A percentile compares a stretch with the other conserved stretches of the same genome.
Evolutionary conservation across 805 yeast species (phyloP).

Genomic region (Myxozyma monticola): DNA sequence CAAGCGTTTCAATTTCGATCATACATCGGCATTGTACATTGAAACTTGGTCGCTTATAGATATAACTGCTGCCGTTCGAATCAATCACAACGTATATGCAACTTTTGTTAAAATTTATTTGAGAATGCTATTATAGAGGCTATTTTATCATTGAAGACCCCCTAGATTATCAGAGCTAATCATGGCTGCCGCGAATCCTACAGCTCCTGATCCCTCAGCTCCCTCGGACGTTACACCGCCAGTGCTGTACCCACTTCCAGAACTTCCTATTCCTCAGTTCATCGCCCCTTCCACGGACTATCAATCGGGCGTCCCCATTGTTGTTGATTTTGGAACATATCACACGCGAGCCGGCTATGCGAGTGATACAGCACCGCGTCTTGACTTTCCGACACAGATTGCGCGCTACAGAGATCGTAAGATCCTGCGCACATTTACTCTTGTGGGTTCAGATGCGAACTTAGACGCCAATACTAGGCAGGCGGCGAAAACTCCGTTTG

Average conservation of each 20-base stretch:
- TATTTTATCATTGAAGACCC: too few relatives aligned
- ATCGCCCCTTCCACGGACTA: slow-evolving; percentile 55
- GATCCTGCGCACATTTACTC: slow-evolving; percentile 52
- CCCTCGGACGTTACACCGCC: slow-evolving; percentile 26
- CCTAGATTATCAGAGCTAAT: background rate
- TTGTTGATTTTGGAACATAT: slow-evolving; percentile 67
- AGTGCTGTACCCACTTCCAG: slow-evolving; percentile 35
- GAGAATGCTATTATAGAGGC: too few relatives aligned
- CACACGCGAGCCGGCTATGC: slow-evolving; percentile 42
- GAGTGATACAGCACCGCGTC: slow-evolving; percentile 18
- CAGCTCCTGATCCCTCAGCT: background rate
- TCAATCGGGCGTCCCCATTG: slow-evolving; percentile 66
- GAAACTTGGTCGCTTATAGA: too few relatives aligned
- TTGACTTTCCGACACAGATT: slow-evolving; percentile 62
- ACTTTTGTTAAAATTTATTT: too few relatives aligned
- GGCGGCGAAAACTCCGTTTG: slow-evolving; percentile 76
- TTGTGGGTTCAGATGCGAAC: slow-evolving; percentile 80
- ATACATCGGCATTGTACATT: too few relatives aligned
- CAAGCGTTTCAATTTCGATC: too few relatives aligned
- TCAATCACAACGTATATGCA: too few relatives aligned
- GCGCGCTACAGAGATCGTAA: slow-evolving; percentile 80
- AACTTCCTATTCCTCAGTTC: slow-evolving; percentile 31
- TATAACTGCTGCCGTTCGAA: too few relatives aligned
- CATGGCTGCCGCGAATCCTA: too few relatives aligned
- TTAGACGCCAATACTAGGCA: slow-evolving; percentile 69